Evolutionary conservation across 2,329 filamentous ascomycete species (phyloP).

Genomic region (Ceratocystis cubensis): DNA sequence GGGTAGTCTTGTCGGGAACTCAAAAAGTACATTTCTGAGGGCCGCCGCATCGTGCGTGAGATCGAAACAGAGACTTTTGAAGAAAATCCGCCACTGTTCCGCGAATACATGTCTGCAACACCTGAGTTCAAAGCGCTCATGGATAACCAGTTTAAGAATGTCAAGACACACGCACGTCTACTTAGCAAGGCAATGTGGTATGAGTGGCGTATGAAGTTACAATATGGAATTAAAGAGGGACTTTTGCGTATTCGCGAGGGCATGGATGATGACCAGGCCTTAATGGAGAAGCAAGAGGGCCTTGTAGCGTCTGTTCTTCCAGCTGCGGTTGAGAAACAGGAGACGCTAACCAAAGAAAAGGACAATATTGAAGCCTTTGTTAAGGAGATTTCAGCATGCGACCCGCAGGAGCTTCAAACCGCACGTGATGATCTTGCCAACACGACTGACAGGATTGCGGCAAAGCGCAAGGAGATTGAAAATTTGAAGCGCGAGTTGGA

Average conservation of each 20-base stretch:
- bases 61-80: conserved; percentile 81
- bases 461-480: conserved; percentile 55
- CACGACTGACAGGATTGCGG: conserved; percentile 55
- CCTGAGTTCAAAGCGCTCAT: conserved; percentile 74
- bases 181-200: conserved; percentile 97
- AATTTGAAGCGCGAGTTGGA: conserved; percentile 54
- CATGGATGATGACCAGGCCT: conserved; percentile 59
- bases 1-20: conserved; percentile 80
- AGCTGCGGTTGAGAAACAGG: conserved; percentile 45
- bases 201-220: conserved; percentile 85
- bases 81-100: conserved; percentile 83
- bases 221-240: conserved; percentile 67
- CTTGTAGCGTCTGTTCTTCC: conserved; percentile 59
- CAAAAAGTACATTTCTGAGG: conserved; percentile 93
- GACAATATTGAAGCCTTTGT: conserved; percentile 58
- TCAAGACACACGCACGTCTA: conserved; percentile 82
- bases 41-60: conserved; percentile 74
- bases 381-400: conserved; percentile 62
- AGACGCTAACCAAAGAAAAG: conserved; percentile 50
- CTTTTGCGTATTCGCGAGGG: conserved; percentile 62
- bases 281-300: conserved; percentile 54
- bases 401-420: conserved; percentile 63
- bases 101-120: conserved; percentile 76
- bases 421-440: conserved; percentile 56
- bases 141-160: conserved; percentile 95